Base-by-base conservation (phyloP, 441 rosid species). In the Gossypium trilobum region DNA sequence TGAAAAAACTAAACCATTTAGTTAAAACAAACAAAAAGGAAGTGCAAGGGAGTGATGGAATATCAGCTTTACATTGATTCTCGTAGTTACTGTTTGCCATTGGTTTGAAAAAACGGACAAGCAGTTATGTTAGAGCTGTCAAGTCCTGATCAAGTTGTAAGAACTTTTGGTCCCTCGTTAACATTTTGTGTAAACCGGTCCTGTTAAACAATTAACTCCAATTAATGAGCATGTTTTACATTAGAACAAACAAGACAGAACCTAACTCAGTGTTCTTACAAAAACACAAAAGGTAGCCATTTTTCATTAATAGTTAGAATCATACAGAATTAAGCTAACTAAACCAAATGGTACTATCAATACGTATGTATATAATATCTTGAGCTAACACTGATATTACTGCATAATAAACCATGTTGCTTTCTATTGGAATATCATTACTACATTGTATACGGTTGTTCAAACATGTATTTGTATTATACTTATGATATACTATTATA, bases 31-130 rank as follows among this genome's bases (percentile, higher is more conserved):
- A 4, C 14, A 27, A n/a, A 7, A 33, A 25, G 25, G 33, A n/a
- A 2, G 33, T 29, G 48, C n/a, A 51, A 20, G 25, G 25, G 31
- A 22, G 16, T 9, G 4, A 13, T 57, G 36, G 20, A n/a, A 60
- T 51, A 25, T 62, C 54, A 16, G 36, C 42, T 60, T 55, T 73
- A 82, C 85, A 79, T 75, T 78, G 88, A 48, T 42, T 25, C 61
- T 55, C 85, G 44, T 61, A 17, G 9, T 44, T 63, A 65, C 11
- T 29, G 33, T 36, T 67, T 17, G 29, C 22, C 48, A 56, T 48
- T 58, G 81, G 67, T 55, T 80, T 74, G 19, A 72, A 77, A 64
- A 80, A 60, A 60, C 57, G 72, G 20, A 75, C 72, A 36, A 42
- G 51, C 50, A 4, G 79, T 62, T 70, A 65, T 2, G 23, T 60